These are phyloP conservation scores for Phaeosphaeria sp. DNA, from an alignment of 2,329 filamentous ascomycete genomes.

Conservation along the genomic window DNA sequence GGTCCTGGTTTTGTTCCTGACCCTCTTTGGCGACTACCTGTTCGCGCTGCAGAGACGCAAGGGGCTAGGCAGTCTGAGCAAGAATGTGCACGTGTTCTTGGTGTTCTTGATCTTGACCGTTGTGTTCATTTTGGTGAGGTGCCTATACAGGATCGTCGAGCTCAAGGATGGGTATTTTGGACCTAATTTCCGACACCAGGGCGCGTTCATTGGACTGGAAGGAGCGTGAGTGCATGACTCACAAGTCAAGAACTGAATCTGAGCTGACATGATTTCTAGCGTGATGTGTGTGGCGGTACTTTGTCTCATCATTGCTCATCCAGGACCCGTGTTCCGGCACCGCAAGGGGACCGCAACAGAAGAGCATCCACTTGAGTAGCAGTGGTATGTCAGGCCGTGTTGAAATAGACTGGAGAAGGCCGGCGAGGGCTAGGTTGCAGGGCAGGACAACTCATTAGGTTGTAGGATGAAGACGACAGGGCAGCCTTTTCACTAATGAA, in stretches of 20 bases:
- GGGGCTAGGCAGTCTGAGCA: neutral
- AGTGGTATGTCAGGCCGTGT: neutral
- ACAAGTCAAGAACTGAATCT: neutral
- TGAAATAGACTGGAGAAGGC: neutral
- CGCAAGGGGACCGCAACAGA: neutral
- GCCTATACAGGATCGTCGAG: neutral
- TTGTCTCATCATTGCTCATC: neutral
- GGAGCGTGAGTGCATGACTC: neutral
- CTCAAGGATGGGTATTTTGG: neutral
- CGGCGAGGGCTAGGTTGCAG: too few species aligned
- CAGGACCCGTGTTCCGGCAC: neutral
- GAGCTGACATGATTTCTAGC: neutral
- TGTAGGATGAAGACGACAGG: too few species aligned
- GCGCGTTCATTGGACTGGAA: neutral
- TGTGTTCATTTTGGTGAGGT: neutral
- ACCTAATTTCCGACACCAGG: neutral
- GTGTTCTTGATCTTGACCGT: neutral
- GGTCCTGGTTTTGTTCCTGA: neutral
- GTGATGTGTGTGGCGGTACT: neutral
- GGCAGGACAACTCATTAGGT: too few species aligned
- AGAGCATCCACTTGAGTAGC: neutral
- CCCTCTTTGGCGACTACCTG: neutral
- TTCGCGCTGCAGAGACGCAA: neutral
- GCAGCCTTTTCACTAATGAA: too few species aligned
- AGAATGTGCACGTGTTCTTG: neutral